phyloP scores from a whole-genome alignment of 2,329 filamentous ascomycete genomes.

The Calonectria ilicicola region DNA sequence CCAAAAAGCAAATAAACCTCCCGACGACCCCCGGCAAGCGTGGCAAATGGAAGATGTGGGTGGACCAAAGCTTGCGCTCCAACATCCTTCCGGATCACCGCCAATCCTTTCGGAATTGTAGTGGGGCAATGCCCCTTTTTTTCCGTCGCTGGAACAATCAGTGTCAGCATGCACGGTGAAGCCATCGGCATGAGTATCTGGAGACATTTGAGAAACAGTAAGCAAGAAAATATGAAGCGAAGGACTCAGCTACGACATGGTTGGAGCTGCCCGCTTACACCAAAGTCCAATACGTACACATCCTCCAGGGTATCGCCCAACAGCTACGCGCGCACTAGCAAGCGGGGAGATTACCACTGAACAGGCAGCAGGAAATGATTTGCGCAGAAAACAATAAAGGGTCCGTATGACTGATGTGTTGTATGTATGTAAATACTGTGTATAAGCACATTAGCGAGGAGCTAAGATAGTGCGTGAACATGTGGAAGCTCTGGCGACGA shows the following conservation, averaged over 20 bases:
- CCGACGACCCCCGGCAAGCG: background rate
- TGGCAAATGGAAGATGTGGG: background rate
- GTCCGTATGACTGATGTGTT: background rate
- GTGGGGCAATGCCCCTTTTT: background rate
- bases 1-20: too few relatives aligned
- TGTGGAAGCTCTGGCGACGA: background rate
- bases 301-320: too few relatives aligned
- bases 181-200: too few relatives aligned
- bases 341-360: background rate
- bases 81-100: background rate
- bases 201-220: background rate
- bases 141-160: background rate
- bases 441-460: background rate
- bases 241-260: background rate
- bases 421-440: background rate
- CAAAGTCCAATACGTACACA: background rate
- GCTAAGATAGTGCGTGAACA: conserved; percentile 4
- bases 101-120: background rate
- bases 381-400: background rate
- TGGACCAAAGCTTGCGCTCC: background rate
- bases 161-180: background rate
- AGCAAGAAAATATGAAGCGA: background rate
- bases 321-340: background rate
- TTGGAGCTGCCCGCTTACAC: background rate
- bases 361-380: background rate